A percentile compares a stretch with the other conserved stretches of the same genome.
Evolutionary conservation across 306 rosid species (phyloP).

Genomic region (Vigna radiata): DNA sequence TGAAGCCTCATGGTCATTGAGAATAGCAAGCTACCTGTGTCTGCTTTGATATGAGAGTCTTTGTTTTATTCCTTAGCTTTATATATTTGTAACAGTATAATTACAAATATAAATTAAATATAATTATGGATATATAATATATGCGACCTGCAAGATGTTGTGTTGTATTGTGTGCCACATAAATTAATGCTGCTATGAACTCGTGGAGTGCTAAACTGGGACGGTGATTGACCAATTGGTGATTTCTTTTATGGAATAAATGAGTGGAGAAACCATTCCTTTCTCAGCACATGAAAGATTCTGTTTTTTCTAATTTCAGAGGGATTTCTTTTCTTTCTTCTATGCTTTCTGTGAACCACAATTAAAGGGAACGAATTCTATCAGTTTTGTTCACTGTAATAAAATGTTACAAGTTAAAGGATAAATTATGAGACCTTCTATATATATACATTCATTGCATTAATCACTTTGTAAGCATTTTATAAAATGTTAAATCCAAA

Average conservation of each 20-base stretch:
- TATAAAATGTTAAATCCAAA: no score
- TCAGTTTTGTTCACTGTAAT: neutral
- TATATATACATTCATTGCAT: no score
- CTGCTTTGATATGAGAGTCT: slow-evolving; percentile 37
- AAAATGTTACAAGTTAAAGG: no score
- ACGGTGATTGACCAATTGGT: slow-evolving; percentile 1
- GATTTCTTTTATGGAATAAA: slow-evolving; percentile 11
- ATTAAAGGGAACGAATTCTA: neutral
- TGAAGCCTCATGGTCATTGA: slow-evolving; percentile 45
- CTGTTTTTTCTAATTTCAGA: neutral
- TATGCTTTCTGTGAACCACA: neutral
- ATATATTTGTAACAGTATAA: slow-evolving; percentile 2
- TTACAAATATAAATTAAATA: no score
- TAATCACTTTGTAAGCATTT: no score
- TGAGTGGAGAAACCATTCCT: slow-evolving; percentile 34
- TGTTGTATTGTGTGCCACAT: neutral
- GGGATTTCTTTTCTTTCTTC: neutral
- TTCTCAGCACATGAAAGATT: slow-evolving; percentile 9
- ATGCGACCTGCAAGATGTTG: neutral
- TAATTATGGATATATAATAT: neutral
- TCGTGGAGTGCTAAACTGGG: slow-evolving; percentile 31
- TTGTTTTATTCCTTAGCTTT: slow-evolving; percentile 32
- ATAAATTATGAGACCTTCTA: no score
- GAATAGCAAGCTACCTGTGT: slow-evolving; percentile 23
- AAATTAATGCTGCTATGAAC: neutral